phyloP scores from a whole-genome alignment of 1,284 basidiomycete genomes.

The Leccinum griseonigrum region DNA sequence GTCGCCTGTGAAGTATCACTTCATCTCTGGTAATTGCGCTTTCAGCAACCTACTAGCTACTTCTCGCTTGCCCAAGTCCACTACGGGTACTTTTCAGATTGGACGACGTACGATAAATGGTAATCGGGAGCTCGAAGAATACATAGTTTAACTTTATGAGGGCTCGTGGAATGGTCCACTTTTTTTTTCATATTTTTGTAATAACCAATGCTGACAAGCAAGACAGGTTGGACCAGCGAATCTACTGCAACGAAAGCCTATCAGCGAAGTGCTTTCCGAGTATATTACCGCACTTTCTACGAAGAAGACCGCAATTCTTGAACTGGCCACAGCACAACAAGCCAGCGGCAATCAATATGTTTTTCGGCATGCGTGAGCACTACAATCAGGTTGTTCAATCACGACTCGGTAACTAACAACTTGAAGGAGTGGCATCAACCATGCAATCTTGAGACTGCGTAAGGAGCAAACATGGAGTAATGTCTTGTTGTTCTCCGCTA shows the following conservation, averaged over 20 bases:
- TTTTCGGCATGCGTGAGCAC: constrained; percentile 81
- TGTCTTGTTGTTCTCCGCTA: constrained; percentile 66
- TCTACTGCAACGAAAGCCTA: neutral
- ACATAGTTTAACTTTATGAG: neutral
- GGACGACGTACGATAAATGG: no score
- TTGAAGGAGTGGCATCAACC: constrained; percentile 70
- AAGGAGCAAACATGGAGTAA: constrained; percentile 71
- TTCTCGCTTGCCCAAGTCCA: no score
- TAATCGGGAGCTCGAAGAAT: neutral
- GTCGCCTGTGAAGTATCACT: no score
- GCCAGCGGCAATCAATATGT: constrained; percentile 96
- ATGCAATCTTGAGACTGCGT: constrained; percentile 64
- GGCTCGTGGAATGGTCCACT: neutral
- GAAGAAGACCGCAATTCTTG: neutral
- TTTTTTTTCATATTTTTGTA: neutral
- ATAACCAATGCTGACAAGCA: neutral
- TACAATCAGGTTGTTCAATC: constrained; percentile 40
- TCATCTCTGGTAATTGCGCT: no score
- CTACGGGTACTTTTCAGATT: no score
- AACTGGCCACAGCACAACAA: constrained; percentile 50
- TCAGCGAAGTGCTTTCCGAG: neutral
- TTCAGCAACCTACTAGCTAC: no score
- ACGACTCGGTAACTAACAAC: constrained; percentile 60
- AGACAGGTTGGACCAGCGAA: neutral
- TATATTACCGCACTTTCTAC: neutral